Percentiles rank a stretch among this genome's conserved stretches.
Evolutionary conservation across 495 filamentous ascomycete species (phyloP).

Genomic region (Podospora bellae-mahoneyi): DNA sequence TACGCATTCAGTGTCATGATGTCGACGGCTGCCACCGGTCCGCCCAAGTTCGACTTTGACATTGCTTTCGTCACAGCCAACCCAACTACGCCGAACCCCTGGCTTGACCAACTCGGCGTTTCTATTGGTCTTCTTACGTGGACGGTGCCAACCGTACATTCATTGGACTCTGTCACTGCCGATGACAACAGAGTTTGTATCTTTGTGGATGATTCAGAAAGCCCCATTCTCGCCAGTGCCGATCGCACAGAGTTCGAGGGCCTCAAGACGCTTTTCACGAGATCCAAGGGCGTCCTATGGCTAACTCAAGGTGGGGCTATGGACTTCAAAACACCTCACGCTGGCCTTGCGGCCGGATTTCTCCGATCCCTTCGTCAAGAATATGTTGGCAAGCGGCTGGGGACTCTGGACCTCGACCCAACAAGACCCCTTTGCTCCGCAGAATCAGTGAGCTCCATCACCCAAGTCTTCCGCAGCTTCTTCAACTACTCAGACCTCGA

Average conservation of each 20-base stretch:
- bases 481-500: constrained; percentile 21
- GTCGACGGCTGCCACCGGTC: constrained; percentile 17
- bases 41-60: constrained; percentile 28
- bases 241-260: constrained; percentile 24
- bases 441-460: constrained; percentile 23
- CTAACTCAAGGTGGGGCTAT: constrained; percentile 48
- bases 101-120: constrained; percentile 28
- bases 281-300: constrained; percentile 44
- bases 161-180: constrained; percentile 13
- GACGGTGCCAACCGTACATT: constrained; percentile 26
- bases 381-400: constrained; percentile 29
- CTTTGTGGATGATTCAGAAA: constrained; percentile 35
- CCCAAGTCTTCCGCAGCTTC: constrained; percentile 25
- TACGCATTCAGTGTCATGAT: constrained; percentile 33
- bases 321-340: constrained; percentile 25
- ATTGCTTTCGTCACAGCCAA: constrained; percentile 25
- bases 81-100: constrained; percentile 7
- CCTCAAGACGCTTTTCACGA: constrained; percentile 29
- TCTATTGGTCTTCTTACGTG: constrained; percentile 29
- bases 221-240: constrained; percentile 30
- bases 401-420: constrained; percentile 29
- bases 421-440: constrained; percentile 17
- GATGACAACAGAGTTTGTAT: constrained; percentile 31
- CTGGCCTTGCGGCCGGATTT: constrained; percentile 32
- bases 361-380: constrained; percentile 35